phyloP scores from a whole-genome alignment of 495 filamentous ascomycete species.

The Evernia prunastri region DNA sequence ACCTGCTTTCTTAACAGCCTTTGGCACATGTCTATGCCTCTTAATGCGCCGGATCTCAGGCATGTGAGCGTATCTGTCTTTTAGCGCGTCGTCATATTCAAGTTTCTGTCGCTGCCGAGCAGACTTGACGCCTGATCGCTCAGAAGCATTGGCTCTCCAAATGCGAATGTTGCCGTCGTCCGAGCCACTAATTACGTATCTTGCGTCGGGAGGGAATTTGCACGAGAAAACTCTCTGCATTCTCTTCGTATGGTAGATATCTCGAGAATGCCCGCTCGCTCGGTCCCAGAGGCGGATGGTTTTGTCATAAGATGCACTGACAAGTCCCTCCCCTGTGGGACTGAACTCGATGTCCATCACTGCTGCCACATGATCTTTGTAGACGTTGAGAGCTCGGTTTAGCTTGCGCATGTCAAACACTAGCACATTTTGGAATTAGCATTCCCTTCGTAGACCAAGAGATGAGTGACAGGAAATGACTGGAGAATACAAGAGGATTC shows the following conservation, averaged over 20 bases:
- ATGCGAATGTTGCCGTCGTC: conserved; percentile 93
- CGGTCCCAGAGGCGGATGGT: conserved; percentile 76
- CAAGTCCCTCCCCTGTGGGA: conserved; percentile 89
- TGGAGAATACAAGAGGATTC: too few species aligned
- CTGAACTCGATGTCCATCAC: conserved; percentile 96
- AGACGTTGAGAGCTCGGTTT: conserved; percentile 76
- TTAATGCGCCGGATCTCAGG: conserved; percentile 89
- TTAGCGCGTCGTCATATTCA: conserved; percentile 85
- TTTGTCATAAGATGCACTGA: conserved; percentile 82
- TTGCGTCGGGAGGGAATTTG: conserved; percentile 78
- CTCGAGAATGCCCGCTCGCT: conserved; percentile 72
- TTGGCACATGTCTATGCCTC: conserved; percentile 85
- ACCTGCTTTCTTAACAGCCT: conserved; percentile 91
- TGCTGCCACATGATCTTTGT: conserved; percentile 91
- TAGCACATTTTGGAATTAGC: too few species aligned
- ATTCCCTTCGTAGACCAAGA: too few species aligned
- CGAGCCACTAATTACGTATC: conserved; percentile 76
- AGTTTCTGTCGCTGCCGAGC: conserved; percentile 73
- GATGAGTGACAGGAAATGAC: too few species aligned
- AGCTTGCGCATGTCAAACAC: conserved; percentile 85
- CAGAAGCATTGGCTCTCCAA: conserved; percentile 85
- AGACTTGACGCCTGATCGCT: conserved; percentile 77
- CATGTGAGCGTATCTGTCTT: conserved; percentile 86
- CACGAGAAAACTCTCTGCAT: conserved; percentile 95
- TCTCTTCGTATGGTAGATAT: conserved; percentile 95